Evolutionary conservation across 805 yeast genomes (phyloP), one percentile per base, ranked within the genome.

Genomic region (Kockiozyma suomiensis): DNA sequence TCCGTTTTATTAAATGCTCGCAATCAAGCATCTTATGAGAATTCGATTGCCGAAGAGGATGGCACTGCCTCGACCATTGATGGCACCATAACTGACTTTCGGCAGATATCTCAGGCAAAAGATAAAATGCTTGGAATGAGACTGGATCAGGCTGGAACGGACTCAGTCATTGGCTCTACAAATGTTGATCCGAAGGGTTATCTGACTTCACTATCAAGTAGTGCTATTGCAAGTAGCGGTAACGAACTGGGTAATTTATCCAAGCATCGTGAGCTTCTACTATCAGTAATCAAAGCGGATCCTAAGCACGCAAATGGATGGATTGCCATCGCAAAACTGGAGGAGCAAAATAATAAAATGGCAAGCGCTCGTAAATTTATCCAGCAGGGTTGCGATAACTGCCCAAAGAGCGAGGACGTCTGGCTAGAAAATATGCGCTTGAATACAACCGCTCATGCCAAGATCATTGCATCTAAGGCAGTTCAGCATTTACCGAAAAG

Each of bases 291-390:
- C 37, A 82, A 81, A 64, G 75, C 90, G 0, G 87, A 89, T 67
- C 97, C 97, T 0, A 73, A 75, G 43, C 86, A 85, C 59, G 82
- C 96, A 0, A 82, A 82, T 50, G 88, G 87, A 3, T 93, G 97
- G 96, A 87, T 93, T 23, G 90, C 96, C 0, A 82, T 90, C 50
- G 96, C 97, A 0, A 74, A 90, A 49, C 70, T 90, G 8, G 98
- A 93, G 69, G 87, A 83, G 65, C 81, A 79, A 47, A 86, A 85
- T 0, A 79, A 79, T 46, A 84, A 83, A 53, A 76, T 77, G 55
- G 74, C 74, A 4, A 73, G 73, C 13, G 97, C 98, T 0, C 80
- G 81, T 54, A 74, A 73, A 23, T 62, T 88, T 15, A 85, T 91
- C 5, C 78, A 77, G n/a, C 84, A 88, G 69, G 99, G 96, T 1